phyloP scores from a whole-genome alignment of 441 rosid species.

The Pelargonium myrrhifolium region DNA sequence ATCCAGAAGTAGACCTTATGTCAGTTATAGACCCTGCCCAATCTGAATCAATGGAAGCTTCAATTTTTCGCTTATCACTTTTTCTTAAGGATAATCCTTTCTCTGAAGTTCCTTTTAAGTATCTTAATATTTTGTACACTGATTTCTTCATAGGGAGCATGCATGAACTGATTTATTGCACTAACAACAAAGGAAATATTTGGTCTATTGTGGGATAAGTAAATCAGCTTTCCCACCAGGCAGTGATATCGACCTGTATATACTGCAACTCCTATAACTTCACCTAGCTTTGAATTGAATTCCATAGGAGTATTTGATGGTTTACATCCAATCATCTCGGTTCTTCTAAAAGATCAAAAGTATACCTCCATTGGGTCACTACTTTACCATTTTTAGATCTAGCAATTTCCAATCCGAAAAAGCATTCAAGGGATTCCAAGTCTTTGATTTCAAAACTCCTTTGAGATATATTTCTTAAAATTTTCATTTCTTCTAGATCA shows the following conservation, averaged over 20 bases:
- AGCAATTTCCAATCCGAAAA: neutral
- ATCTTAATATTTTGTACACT: neutral
- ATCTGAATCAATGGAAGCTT: neutral
- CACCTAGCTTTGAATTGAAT: neutral
- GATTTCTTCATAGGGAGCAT: neutral
- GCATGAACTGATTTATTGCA: too few species aligned
- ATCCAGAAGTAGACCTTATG: neutral
- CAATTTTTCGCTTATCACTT: neutral
- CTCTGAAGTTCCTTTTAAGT: neutral
- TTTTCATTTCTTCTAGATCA: neutral
- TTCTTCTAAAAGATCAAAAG: neutral
- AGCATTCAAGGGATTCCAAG: neutral
- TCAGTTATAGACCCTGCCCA: neutral
- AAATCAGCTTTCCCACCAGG: neutral
- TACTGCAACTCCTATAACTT: neutral
- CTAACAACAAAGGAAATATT: too few species aligned
- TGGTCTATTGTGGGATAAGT: neutral
- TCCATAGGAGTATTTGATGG: neutral
- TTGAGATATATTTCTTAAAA: neutral
- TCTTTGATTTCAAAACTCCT: neutral
- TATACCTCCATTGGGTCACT: neutral
- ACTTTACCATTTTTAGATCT: neutral
- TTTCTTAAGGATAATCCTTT: neutral
- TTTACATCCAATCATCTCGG: neutral
- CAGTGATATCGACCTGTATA: neutral